Base-by-base conservation (phyloP, 2,329 filamentous ascomycete species). In the Bretziella fagacearum region DNA sequence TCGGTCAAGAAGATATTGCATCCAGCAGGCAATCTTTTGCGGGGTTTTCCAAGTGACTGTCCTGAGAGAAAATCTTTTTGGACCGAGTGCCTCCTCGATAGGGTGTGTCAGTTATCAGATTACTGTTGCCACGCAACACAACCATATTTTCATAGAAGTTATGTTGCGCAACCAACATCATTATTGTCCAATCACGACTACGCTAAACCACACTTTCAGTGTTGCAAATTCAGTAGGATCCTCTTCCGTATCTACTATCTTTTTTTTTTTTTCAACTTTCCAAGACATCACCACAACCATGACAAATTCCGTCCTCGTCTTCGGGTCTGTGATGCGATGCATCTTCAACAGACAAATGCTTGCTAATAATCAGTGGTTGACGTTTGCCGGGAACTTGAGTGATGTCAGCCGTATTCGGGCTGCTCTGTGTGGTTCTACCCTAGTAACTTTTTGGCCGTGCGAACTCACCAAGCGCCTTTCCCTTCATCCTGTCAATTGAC, bases 341-440 rank as follows among this genome's bases (percentile, higher is more conserved):
- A 39, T 25, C 4, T 22, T 22, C 3, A 22, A 39, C 6, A 39
- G 15, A 36, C 13, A 20, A 13, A 39, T 39, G 35, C n/a, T 39
- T 39, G 18, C 23, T 20, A 15, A 20, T n/a, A 22, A 15, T 27
- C 27, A n/a, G 29, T 25, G 40, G 25, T 47, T 47, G 45, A 41
- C 27, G 39, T 43, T 39, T 18, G 22, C 26, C 26, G 30, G 15
- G 30, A 39, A 8, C 20, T 36, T 29, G 20, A 30, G 15, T 27
- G 20, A 7, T 51, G 49, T 51, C 45, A 51, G 45, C 49, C 45
- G 45, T 51, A 51, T 51, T 47, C 49, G 35, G 43, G 35, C 49
- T 51, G 6, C 26, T 35, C 23, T 44, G 22, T 47, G 20, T 51
- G 49, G 49, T 42, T 22, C 27, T 5, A 33, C 27, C 43, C 29